These are phyloP conservation scores for Graphium sp. DNA, from an alignment of 2,329 filamentous ascomycete species.

Conservation along the genomic window DNA sequence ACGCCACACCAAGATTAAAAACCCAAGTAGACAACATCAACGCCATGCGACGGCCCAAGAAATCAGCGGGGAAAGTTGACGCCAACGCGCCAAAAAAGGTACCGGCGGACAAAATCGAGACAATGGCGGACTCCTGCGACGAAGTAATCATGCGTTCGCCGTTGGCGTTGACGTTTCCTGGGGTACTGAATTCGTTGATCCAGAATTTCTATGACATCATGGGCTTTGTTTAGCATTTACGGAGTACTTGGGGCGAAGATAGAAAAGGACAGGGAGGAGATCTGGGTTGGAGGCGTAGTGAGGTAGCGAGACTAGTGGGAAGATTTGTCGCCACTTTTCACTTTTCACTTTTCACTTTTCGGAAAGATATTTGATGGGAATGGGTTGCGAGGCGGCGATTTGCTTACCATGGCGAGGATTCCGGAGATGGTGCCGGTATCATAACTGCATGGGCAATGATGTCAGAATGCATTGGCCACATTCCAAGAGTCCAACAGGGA, in stretches of 20 bases:
- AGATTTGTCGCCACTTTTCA: too few relatives aligned
- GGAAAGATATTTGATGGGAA: too few relatives aligned
- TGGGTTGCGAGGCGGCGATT: too few relatives aligned
- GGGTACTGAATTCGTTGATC: slow-evolving; percentile 30
- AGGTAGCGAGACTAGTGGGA: not conserved
- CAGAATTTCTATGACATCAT: slow-evolving; percentile 28
- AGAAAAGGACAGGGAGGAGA: not conserved
- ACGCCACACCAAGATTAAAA: slow-evolving; percentile 49
- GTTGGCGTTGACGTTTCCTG: slow-evolving; percentile 22
- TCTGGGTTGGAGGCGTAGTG: not conserved
- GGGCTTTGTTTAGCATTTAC: too few relatives aligned
- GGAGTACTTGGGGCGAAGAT: not conserved
- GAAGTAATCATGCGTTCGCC: slow-evolving; percentile 30
- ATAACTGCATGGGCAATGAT: slow-evolving; percentile 18
- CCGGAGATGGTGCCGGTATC: slow-evolving; percentile 42
- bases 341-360: too few relatives aligned
- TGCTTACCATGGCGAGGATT: slow-evolving; percentile 33
- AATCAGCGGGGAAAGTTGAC: slow-evolving; percentile 45
- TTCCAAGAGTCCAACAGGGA: too few relatives aligned
- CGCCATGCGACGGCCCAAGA: slow-evolving; percentile 45
- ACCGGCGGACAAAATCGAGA: slow-evolving; percentile 60
- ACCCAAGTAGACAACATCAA: slow-evolving; percentile 45
- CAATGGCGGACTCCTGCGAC: slow-evolving; percentile 43
- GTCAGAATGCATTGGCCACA: not conserved
- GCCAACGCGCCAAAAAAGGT: slow-evolving; percentile 59